Base-by-base conservation (phyloP, 768 basidiomycete genomes). In the Rhizopogon rudus region DNA sequence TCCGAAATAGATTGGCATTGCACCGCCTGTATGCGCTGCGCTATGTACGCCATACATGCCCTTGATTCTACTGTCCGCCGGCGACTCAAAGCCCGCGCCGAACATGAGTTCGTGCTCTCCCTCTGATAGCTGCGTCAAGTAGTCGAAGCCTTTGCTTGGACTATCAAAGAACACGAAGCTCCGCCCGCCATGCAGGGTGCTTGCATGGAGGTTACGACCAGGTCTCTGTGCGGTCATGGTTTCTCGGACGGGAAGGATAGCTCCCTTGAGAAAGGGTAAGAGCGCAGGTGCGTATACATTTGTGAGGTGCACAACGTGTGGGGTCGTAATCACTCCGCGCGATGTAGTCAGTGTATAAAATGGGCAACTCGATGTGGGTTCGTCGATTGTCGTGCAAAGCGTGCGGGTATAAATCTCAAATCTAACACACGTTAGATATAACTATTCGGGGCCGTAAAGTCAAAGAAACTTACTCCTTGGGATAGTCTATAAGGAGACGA, bases 221-320 rank as follows among this genome's bases (percentile, higher is more conserved):
- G 82, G 81, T 37, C 76, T 71, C 65, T 89, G 88, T 0, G 86
- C 83, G 35, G 81, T 81, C 85, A 88, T 84, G 57, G 74, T 72
- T 41, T 77, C 82, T 51, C 84, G 74, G 22, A 76, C 59, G 28
- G 63, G 61, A 33, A 62, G 57, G 28, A 75, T 67, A 17, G 60
- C 61, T 6, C 62, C 56, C 7, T 62, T 60, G 29, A 82, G 69
- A 16, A 71, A 66, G 0, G 81, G 78, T 7, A 83, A 60, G 22
- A 83, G 67, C 17, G 70, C 63, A 1, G 79, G 71, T 12, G 75
- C 71, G 61, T 81, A 81, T 10, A 75, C 82, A 61, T 84, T 84
- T 9, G 82, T 83, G 5, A 80, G 78, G 57, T 80, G 80, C 0
- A 83, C 71, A 17, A 84, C 75, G 31, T 75, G 76, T 10, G 63